A percentile compares a stretch with the other conserved stretches of the same genome.
Evolutionary conservation across 164 flowering plant genomes (phyloP).

Genomic region (Liriodendron chinense): DNA sequence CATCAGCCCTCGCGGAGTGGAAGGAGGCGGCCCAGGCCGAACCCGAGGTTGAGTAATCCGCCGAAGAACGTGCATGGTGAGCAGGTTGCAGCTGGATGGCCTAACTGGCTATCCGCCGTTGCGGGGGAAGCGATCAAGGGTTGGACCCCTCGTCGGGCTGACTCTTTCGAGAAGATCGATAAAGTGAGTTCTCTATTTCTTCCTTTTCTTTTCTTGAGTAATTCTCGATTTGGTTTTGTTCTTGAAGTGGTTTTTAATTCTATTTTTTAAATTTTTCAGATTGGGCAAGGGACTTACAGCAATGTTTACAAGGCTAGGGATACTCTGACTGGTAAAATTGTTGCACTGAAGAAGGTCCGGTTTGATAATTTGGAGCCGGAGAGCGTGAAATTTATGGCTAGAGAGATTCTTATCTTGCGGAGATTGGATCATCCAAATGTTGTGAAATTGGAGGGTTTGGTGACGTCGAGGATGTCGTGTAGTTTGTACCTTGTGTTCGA

Average conservation of each 20-base stretch:
- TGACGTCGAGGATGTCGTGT: constrained; percentile 56
- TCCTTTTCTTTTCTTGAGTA: neutral
- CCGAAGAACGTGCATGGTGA: constrained; percentile 41
- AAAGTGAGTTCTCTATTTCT: constrained; percentile 24
- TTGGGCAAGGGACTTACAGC: constrained; percentile 75
- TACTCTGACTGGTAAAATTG: constrained; percentile 36
- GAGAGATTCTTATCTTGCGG: constrained; percentile 64
- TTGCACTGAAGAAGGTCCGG: constrained; percentile 51
- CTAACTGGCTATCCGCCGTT: constrained; percentile 46
- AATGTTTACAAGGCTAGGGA: constrained; percentile 75
- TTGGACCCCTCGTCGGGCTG: constrained; percentile 47
- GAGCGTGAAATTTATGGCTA: constrained; percentile 74
- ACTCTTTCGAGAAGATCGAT: constrained; percentile 43
- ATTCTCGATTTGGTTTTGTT: too few species aligned
- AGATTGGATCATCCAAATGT: constrained; percentile 34
- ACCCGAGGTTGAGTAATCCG: constrained; percentile 35
- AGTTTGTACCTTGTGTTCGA: constrained; percentile 18
- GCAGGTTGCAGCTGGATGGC: constrained; percentile 61
- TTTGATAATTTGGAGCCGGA: too few species aligned
- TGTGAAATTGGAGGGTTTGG: constrained; percentile 30
- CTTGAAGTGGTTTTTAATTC: too few species aligned
- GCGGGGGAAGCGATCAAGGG: constrained; percentile 52
- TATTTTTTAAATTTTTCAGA: constrained; percentile 17
- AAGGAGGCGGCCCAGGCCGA: constrained; percentile 30
- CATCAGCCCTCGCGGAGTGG: constrained; percentile 8